Conservation (phyloP, 441 rosid species). For the Cnidoscolus chayamansa region DNA sequence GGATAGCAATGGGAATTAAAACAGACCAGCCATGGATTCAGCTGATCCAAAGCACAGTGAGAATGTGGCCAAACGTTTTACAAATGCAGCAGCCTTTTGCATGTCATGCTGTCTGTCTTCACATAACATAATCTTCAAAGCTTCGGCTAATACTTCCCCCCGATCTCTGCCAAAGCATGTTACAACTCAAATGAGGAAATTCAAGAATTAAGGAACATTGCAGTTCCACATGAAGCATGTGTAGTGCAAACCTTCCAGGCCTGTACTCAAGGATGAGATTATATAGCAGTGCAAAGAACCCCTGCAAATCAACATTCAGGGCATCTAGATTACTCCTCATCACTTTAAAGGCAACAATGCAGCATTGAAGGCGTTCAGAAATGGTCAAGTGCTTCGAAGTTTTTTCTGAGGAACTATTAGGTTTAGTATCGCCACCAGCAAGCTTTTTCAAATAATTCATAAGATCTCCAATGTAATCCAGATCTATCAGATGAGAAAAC, state of each 20-base stretch:
- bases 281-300: constrained; percentile 84
- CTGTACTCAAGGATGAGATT: constrained; percentile 82
- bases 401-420: constrained; percentile 39
- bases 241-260: constrained; percentile 78
- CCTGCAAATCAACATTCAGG: constrained; percentile 90
- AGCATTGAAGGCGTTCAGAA: constrained; percentile 79
- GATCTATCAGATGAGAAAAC: constrained; percentile 77
- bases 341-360: constrained; percentile 91
- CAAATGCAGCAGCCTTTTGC: constrained; percentile 95
- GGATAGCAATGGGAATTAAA: not conserved
- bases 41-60: constrained; percentile 78
- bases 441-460: constrained; percentile 84
- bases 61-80: constrained; percentile 85
- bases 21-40: constrained; percentile 86
- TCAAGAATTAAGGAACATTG: not conserved
- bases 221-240: constrained; percentile 6
- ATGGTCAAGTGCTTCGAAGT: constrained; percentile 42
- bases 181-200: constrained; percentile 4
- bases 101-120: constrained; percentile 44
- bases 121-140: constrained; percentile 77
- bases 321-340: constrained; percentile 95
- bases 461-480: constrained; percentile 89
- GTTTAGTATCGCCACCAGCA: constrained; percentile 51
- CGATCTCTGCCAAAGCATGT: constrained; percentile 54
- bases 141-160: constrained; percentile 82